Percentiles rank a stretch among this genome's conserved stretches.
Evolutionary conservation across 257 asterid species (phyloP).

Genomic region (Euphrasia confusa): DNA sequence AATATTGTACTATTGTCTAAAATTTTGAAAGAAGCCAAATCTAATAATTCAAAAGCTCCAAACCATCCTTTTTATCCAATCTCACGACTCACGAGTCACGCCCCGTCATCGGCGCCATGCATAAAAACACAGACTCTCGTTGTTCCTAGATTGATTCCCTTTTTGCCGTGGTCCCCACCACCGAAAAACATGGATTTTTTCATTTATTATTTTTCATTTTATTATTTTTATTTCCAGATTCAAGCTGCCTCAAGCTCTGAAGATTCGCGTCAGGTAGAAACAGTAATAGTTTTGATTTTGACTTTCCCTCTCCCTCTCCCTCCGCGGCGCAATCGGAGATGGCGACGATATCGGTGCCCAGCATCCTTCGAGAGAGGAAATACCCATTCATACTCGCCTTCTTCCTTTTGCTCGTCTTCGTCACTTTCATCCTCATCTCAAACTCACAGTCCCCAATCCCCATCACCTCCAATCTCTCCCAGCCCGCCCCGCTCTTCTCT

Average conservation of each 20-base stretch:
- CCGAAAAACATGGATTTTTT: too few relatives aligned
- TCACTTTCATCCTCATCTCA: slow-evolving; percentile 60
- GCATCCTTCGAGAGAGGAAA: slow-evolving; percentile 59
- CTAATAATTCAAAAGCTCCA: too few relatives aligned
- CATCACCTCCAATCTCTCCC: slow-evolving; percentile 33
- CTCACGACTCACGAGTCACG: too few relatives aligned
- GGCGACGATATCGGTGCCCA: slow-evolving; percentile 51
- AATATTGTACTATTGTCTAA: too few relatives aligned
- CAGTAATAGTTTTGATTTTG: not conserved
- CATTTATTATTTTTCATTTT: too few relatives aligned
- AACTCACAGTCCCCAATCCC: slow-evolving; percentile 52
- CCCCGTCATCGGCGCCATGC: too few relatives aligned
- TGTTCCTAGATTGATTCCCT: too few relatives aligned
- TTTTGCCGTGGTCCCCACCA: too few relatives aligned
- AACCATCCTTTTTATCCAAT: too few relatives aligned
- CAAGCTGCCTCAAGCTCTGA: not conserved
- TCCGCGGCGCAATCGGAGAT: not conserved
- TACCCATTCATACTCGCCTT: slow-evolving; percentile 64
- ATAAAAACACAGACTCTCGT: too few relatives aligned
- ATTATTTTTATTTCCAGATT: not conserved
- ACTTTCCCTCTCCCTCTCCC: not conserved
- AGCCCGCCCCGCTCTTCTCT: slow-evolving; percentile 2
- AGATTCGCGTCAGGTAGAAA: not conserved
- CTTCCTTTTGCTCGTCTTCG: slow-evolving; percentile 53
- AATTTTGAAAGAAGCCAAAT: too few relatives aligned